Conservation (phyloP, 139 green algal species). For the Picochlorum sp. region DNA sequence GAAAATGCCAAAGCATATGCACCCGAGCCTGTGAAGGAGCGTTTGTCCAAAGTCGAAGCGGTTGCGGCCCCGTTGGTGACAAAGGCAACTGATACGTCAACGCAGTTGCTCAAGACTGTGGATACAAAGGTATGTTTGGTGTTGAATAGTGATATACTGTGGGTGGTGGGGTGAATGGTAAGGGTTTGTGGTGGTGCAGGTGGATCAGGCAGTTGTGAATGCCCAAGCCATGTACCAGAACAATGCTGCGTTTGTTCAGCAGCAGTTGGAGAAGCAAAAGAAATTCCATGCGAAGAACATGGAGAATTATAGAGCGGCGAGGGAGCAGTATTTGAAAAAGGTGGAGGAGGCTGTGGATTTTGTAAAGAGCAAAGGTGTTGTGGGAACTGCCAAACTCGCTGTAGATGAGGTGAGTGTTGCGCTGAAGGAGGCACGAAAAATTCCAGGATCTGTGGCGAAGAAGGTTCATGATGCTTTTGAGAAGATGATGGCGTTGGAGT, state of each 20-base stretch:
- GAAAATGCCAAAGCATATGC: conserved; percentile 15
- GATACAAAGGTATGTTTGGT: conserved; percentile 18
- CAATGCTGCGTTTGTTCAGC: conserved; percentile 16
- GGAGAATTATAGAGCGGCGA: conserved; percentile 25
- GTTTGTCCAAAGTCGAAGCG: conserved; percentile 9
- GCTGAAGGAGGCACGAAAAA: conserved; percentile 33
- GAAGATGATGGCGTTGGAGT: conserved; percentile 19
- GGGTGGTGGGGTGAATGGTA: neutral
- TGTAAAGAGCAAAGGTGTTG: conserved; percentile 32
- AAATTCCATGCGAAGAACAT: conserved; percentile 34
- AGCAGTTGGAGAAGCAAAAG: conserved; percentile 25
- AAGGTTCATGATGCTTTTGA: conserved; percentile 28
- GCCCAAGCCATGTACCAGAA: conserved; percentile 21
- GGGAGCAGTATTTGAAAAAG: conserved; percentile 39
- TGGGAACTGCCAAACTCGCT: conserved; percentile 22
- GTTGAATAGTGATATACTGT: neutral
- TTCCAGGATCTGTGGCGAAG: conserved; percentile 16
- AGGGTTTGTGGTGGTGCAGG: conserved; percentile 14
- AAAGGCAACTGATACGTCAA: conserved; percentile 24
- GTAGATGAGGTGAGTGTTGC: conserved; percentile 27
- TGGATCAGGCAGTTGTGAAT: conserved; percentile 21
- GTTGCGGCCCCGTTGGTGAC: conserved; percentile 22
- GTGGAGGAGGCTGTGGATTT: conserved; percentile 35
- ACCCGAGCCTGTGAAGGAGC: conserved; percentile 8
- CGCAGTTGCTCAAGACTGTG: conserved; percentile 18